Base-by-base conservation (phyloP, 2,329 filamentous ascomycete genomes). In the Penicillium olsonii region DNA sequence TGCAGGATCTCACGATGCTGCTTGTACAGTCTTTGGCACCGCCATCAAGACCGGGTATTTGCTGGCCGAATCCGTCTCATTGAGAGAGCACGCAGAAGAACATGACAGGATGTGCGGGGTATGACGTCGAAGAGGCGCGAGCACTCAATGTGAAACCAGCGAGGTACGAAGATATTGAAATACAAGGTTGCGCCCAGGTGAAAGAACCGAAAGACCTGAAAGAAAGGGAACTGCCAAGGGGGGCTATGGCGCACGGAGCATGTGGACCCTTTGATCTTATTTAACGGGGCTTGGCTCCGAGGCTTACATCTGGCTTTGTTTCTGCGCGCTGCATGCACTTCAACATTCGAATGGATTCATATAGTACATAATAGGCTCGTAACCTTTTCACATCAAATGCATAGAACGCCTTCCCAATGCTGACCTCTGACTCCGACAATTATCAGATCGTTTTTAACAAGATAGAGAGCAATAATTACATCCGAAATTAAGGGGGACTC, bases 321-420 rank as follows among this genome's bases (percentile, higher is more conserved):
- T n/a, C n/a, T n/a, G n/a, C n/a, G n/a, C n/a, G n/a, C n/a, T n/a
- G n/a, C n/a, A n/a, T n/a, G n/a, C n/a, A n/a, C n/a, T 29, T 14
- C 3, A 29, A 29, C 10, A 20, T 5, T 31, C 15, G 12, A 5
- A 29, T 42, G 20, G 20, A 38, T 48, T 45, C 26, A 11, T 45
- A 50, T 24, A 20, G n/a, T 40, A 50, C 42, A 45, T 42, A 37
- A 31, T 37, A 20, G 29, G 27, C 40, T 38, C 35, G 39, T 44
- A 19, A 26, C 14, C 27, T 37, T 39, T 20, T 49, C 47, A 49
- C 39, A 33, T 42, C 37, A 46, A 31, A 53, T 57, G 45, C 55
- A 53, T 50, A 52, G 44, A 55, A 67, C 66, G 66, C 66, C 66
- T 34, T 59, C 55, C 59, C 57, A 65, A 68, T 68, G 66, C 65